Evolutionary conservation across 345 rosid genomes (phyloP), one percentile per base, ranked within the genome.

Genomic region (Physaria fendleri): DNA sequence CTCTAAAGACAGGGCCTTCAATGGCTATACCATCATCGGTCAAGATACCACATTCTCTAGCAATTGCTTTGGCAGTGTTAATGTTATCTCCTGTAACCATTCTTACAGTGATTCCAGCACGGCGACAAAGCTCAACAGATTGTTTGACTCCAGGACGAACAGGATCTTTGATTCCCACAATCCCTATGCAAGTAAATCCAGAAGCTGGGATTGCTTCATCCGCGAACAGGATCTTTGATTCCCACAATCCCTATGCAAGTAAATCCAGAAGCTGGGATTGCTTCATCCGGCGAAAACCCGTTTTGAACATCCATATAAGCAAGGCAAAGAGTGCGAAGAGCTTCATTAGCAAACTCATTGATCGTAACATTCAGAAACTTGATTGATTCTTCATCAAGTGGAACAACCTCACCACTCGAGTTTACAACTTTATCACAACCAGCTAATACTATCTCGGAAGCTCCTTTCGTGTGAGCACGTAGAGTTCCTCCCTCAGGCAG

Each of bases 11-110:
- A 2, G 98, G 96, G 65, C 95, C 96, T 77, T 88, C 98, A 25
- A 88, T 82, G 18, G 95, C 95, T 70, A 91, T 63, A 34, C 85
- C 90, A 9, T 83, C 86, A 70, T 85, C 92, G 13, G 96, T 88
- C 54, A 91, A 87, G 44, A 91, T 91, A 22, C 95, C 98, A 50
- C 96, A 91, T 65, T 91, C 98, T 78, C 87, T 82, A 23, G 96
- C 98, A 35, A 91, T 91, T 13, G 96, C 96, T 64, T 81, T 84
- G 2, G 98, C 98, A 6, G 98, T 88, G 74, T 84, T 88, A 40
- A 91, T 88, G 54, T 91, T 88, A 66, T 88, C 98, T 53, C 98
- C 98, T 0, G 98, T 91, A 52, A 88, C 98, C 98, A 91, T 88
- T 49, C 96, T 76, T n/a, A 91, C 95, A 4, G 85, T 77, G 65